Evolutionary conservation across 2,329 filamentous ascomycete species (phyloP).

Genomic region (Sclerotinia sclerotiorum): DNA sequence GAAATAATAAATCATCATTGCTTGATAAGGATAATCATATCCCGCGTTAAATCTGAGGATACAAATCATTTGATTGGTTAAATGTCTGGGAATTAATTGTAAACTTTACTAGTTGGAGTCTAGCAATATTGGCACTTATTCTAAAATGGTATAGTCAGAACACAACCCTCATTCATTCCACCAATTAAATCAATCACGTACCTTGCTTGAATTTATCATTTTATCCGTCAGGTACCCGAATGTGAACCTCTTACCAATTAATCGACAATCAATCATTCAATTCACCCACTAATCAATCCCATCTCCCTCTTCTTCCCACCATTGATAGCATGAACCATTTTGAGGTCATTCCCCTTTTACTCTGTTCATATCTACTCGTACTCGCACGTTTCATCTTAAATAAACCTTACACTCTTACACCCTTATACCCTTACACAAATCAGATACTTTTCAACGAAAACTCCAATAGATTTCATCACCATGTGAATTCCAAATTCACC

Average conservation of each 20-base stretch:
- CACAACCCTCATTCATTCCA: too few relatives aligned
- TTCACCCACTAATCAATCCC: too few relatives aligned
- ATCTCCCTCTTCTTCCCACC: background rate
- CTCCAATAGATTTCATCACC: background rate
- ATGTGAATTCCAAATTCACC: background rate
- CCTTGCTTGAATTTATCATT: background rate
- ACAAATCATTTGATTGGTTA: background rate
- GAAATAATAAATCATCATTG: background rate
- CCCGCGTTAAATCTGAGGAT: background rate
- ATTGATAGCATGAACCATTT: constrained; percentile 5
- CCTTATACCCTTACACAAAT: background rate
- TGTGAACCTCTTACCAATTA: background rate
- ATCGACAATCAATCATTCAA: too few relatives aligned
- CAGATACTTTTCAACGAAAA: background rate
- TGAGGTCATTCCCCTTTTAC: background rate
- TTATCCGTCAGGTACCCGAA: background rate
- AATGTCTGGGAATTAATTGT: too few relatives aligned
- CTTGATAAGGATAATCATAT: background rate
- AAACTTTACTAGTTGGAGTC: too few relatives aligned
- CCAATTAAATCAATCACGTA: too few relatives aligned
- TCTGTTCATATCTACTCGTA: background rate
- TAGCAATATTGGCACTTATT: background rate
- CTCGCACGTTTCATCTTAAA: background rate
- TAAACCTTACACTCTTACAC: background rate
- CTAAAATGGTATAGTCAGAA: background rate